These are phyloP conservation scores for Plectosphaerella sp. DNA, from an alignment of 2,329 filamentous ascomycete genomes.

Conservation along the genomic window DNA sequence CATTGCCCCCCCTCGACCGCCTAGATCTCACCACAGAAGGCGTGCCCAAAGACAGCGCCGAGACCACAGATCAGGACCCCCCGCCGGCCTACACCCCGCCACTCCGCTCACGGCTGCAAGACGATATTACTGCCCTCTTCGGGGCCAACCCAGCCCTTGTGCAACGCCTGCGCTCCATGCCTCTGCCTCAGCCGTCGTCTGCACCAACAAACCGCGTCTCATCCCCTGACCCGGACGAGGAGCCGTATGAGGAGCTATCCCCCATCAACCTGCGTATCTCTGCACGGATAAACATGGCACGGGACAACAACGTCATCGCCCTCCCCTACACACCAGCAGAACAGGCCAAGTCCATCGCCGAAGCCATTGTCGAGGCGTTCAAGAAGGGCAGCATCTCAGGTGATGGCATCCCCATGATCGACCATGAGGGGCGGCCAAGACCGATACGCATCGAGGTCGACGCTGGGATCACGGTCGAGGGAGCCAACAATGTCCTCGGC, in stretches of 20 bases:
- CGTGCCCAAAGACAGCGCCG: constrained; percentile 2
- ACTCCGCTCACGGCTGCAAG: constrained; percentile 54
- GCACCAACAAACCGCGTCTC: neutral
- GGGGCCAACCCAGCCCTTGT: neutral
- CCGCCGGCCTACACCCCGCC: constrained; percentile 13
- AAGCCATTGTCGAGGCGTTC: constrained; percentile 39
- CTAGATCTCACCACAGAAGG: neutral
- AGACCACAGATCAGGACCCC: neutral
- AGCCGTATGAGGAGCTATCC: constrained; percentile 19
- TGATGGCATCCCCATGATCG: constrained; percentile 40
- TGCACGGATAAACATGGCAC: constrained; percentile 39
- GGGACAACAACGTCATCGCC: constrained; percentile 44
- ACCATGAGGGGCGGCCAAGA: constrained; percentile 36
- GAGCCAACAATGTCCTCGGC: constrained; percentile 39
- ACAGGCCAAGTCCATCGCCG: constrained; percentile 36
- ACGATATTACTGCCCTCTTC: constrained; percentile 48
- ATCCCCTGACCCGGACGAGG: neutral
- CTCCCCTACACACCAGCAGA: constrained; percentile 31
- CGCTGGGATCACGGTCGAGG: constrained; percentile 39
- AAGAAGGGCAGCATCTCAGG: constrained; percentile 32
- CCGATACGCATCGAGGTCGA: constrained; percentile 38
- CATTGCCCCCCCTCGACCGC: neutral
- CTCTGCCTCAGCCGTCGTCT: neutral
- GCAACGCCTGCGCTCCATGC: neutral
- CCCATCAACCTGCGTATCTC: constrained; percentile 44